Base-by-base conservation (phyloP, 305 asterid species). In the Plantago coronopus region DNA sequence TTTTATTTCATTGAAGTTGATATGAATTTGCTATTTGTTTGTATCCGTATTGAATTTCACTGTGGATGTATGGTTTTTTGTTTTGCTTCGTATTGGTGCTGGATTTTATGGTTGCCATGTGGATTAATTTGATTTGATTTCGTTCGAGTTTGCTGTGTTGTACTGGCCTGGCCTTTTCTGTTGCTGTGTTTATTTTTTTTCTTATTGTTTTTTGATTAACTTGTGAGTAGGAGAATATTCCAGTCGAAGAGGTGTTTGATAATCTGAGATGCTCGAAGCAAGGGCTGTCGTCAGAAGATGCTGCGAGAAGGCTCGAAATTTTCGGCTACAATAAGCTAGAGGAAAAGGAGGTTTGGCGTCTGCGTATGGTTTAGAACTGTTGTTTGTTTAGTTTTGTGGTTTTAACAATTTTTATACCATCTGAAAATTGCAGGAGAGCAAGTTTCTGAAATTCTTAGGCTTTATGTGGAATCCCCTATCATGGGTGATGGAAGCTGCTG, bases 401-500 rank as follows among this genome's bases (percentile, higher is more conserved):
- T n/a, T 49, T 57, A 62, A 42, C 40, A 1, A 37, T 43, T 63
- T 25, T 6, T 14, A 12, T 17, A 19, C 4, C 5, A 17, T 22
- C 17, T 47, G 63, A 23, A 59, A 48, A 46, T 63, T 67, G 74
- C 73, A 83, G 91, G 88, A 84, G 81, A 84, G 78, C 59, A 81
- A 81, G 71, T 0, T 84, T 59, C 71, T 81, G 54, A 84, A 81
- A 71, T 81, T 84, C 61, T 57, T 84, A 45, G 91, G 91, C 55
- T 84, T 84, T 53, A 83, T 83, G 91, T 83, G 91, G 88, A 83
- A 83, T 66, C 91, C 91, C 57, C 72, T 83, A 18, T 83, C 91
- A 0, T 84, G 91, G 91, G 88, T 84, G 68, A 84, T 84, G 91
- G 91, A 84, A 54, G 88, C 88, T 47, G 88, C 91, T 11, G 86